Base-by-base conservation (phyloP, 2,329 filamentous ascomycete species). In the Trichophyton verrucosum region DNA sequence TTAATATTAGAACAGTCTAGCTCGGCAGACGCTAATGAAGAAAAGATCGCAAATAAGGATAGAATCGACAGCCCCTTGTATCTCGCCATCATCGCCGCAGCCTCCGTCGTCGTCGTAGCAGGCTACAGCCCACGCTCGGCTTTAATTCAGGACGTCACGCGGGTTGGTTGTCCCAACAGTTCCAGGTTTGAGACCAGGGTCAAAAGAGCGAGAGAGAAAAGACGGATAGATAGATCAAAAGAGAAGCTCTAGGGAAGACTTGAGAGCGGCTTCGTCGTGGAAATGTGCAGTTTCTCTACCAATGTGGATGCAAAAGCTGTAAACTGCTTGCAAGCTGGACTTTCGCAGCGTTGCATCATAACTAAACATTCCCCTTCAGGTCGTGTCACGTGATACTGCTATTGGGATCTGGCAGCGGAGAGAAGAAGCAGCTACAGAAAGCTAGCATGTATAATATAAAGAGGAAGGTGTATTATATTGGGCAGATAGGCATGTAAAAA, bases 1-100 rank as follows among this genome's bases (percentile, higher is more conserved):
- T 62, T 64, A 55, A 71, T 65, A 46, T 69, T 61, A 56, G 64
- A 57, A 61, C 70, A 71, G 57, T 70, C 66, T 59, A 70, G 64
- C 8, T 61, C 55, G 5, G 62, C 60, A 20, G 57, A 59, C 17
- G 63, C 61, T 49, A 66, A 57, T 46, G 62, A 57, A 5, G 66
- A 60, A 17, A 61, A 61, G 2, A 67, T 51, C 17, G 65, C 44
- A 13, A 65, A 47, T 51, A 68, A 47, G 24, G 67, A 60, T 27
- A 64, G 53, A 51, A 66, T 51, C 11, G 57, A 42, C 36, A 40
- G 11, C 22, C 55, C 40, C 36, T 57, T 17, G 36, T 24, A 24
- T 44, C 22, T 42, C 9, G 55, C 55, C 55, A 57, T 57, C 2
- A n/a, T 44, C 5, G 55, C 33, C 33, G 33, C 30, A 8, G 53